phyloP scores from a whole-genome alignment of 2,329 filamentous ascomycete species.

The Aspergillus fischeri region DNA sequence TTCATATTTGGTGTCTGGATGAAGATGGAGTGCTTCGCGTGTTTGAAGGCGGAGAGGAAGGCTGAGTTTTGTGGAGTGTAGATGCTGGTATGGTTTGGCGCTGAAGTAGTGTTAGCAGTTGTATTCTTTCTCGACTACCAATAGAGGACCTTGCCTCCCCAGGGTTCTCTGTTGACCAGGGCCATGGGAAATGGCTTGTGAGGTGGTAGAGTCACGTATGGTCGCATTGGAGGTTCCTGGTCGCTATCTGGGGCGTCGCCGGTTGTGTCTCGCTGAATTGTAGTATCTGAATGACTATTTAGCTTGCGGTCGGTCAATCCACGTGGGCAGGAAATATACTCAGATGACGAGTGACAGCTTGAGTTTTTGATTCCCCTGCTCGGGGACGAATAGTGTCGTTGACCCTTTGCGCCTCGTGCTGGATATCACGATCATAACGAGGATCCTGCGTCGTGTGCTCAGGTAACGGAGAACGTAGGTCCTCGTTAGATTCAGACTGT shows the following conservation, averaged over 20 bases:
- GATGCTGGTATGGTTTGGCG: conserved; percentile 57
- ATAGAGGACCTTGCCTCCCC: conserved; percentile 44
- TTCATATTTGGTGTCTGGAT: conserved; percentile 78
- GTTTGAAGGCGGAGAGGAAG: conserved; percentile 65
- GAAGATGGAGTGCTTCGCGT: conserved; percentile 63
- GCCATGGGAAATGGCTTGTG: conserved; percentile 65
- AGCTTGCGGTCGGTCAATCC: neutral
- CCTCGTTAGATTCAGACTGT: conserved; percentile 7
- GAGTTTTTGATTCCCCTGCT: conserved; percentile 49
- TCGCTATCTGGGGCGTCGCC: conserved; percentile 53
- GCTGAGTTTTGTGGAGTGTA: conserved; percentile 71
- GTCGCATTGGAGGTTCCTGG: conserved; percentile 58
- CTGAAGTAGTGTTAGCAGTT: conserved; percentile 15
- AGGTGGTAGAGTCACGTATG: conserved; percentile 55
- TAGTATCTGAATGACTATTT: conserved; percentile 42
- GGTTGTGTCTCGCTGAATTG: conserved; percentile 48
- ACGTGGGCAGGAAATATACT: conserved; percentile 34
- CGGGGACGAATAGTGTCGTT: conserved; percentile 54
- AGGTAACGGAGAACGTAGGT: conserved; percentile 33
- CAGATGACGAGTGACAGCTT: conserved; percentile 61
- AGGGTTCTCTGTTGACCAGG: conserved; percentile 65
- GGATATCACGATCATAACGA: conserved; percentile 61
- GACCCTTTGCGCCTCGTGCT: conserved; percentile 58
- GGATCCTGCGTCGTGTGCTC: conserved; percentile 58
- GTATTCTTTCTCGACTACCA: neutral